Evolutionary conservation across 2,329 filamentous ascomycete genomes (phyloP).

Genomic region (Periconia macrospinosa): DNA sequence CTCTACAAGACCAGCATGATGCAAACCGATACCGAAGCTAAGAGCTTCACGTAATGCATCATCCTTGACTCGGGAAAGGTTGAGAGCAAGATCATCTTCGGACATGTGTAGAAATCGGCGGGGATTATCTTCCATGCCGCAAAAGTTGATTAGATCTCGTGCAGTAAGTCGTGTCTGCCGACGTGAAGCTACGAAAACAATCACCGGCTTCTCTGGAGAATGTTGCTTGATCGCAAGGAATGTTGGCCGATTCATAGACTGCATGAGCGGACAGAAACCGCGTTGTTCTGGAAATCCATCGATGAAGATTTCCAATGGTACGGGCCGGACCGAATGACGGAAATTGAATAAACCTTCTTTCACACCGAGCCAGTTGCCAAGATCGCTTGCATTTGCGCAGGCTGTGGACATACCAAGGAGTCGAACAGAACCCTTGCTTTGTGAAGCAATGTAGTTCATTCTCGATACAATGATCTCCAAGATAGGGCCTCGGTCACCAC

Average conservation of each 20-base stretch:
- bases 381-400: conserved; percentile 90
- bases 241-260: conserved; percentile 97
- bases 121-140: conserved; percentile 97
- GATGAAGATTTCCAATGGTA: conserved; percentile 94
- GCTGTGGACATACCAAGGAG: conserved; percentile 99
- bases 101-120: conserved; percentile 91
- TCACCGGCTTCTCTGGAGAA: conserved; percentile 94
- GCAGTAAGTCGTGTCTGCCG: conserved; percentile 93
- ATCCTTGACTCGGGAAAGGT: conserved; percentile 89
- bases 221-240: conserved; percentile 97
- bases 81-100: conserved; percentile 87
- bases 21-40: conserved; percentile 93
- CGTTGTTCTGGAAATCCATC: conserved; percentile 95
- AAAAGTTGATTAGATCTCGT: conserved; percentile 94
- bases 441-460: conserved; percentile 98
- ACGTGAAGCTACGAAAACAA: conserved; percentile 95
- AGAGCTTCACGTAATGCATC: conserved; percentile 91
- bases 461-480: conserved; percentile 89
- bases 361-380: conserved; percentile 95
- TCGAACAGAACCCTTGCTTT: conserved; percentile 85
- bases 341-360: conserved; percentile 97
- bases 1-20: conserved; percentile 95
- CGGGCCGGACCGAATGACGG: conserved; percentile 91
- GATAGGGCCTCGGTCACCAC: conserved; percentile 94
- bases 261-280: conserved; percentile 97